Conservation (phyloP, 805 yeast genomes). For the Hanseniaspora valbyensis region DNA sequence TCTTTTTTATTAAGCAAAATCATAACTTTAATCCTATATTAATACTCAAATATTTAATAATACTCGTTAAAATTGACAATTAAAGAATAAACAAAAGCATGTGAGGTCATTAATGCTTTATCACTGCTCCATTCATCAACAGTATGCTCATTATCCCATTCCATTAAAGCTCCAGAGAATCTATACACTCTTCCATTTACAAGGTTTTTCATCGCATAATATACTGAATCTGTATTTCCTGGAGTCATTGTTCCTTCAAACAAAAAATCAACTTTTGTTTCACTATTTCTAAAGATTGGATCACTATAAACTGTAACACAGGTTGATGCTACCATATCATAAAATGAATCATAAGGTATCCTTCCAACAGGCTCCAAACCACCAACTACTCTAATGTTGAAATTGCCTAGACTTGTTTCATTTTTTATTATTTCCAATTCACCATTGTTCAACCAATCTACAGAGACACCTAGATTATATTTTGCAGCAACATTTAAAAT, state of each 20-base stretch:
- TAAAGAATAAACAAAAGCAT: conserved; percentile 18
- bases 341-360: conserved; percentile 30
- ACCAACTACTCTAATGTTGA: conserved; percentile 25
- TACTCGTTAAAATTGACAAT: conserved; percentile 16
- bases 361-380: conserved; percentile 44
- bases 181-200: conserved; percentile 18
- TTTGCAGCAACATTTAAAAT: conserved; percentile 15
- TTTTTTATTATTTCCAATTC: conserved; percentile 1
- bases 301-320: conserved; percentile 45
- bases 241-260: conserved; percentile 17
- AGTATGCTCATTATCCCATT: conserved; percentile 17
- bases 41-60: background rate
- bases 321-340: conserved; percentile 51
- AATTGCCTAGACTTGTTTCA: conserved; percentile 12
- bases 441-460: conserved; percentile 11
- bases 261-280: conserved; percentile 6
- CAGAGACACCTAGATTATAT: conserved; percentile 15
- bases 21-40: background rate
- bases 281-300: conserved; percentile 24
- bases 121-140: conserved; percentile 19
- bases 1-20: background rate
- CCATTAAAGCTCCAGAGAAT: conserved; percentile 16
- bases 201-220: conserved; percentile 14
- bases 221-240: conserved; percentile 20
- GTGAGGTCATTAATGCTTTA: conserved; percentile 15